Base-by-base conservation (phyloP, 768 basidiomycete genomes). In the Naematelia encephala region DNA sequence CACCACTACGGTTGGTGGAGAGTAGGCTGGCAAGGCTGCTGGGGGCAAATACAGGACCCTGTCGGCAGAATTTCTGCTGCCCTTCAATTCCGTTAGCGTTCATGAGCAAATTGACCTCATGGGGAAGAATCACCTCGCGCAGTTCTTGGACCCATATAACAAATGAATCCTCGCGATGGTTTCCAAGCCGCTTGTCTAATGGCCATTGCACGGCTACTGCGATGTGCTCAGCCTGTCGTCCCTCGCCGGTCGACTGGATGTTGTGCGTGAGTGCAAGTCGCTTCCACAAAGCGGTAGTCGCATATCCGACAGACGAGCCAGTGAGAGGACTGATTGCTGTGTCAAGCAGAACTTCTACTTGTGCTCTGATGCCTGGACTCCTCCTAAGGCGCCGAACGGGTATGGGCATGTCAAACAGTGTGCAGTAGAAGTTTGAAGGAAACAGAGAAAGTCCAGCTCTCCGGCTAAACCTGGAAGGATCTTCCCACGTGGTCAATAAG, bases 191-290 rank as follows among this genome's bases (percentile, higher is more conserved):
- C 29, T 63, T 50, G 46, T 70, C 68, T 29, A 59, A 51, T 0
- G 66, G 61, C 63, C 66, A 70, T 16, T 50, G 34, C 2, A 70
- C 51, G 10, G 61, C 65, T n/a, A 66, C 48, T 27, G 51, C 44
- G 0, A 59, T 25, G 39, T 44, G 16, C 29, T 52, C 42, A 19
- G 8, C 34, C 34, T 39, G 34, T 39, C 8, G 8, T 8, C 16
- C 34, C 16, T 39, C 34, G 8, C 34, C 34, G 8, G 8, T 16
- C 34, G 34, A 8, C 34, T 16, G 8, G 34, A 8, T 39, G 34
- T 39, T 39, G 34, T 16, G 34, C 8, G 34, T 8, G 16, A 8
- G 34, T 8, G 34, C 34, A 39, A 39, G 34, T 39, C 34, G 34
- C 34, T 39, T 39, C 34, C 34, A 39, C 34, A 39, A 39, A 16